Percentiles rank a stretch among this genome's conserved stretches.
Evolutionary conservation across 306 rosid species (phyloP).

Genomic region (Cucumis hystrix): DNA sequence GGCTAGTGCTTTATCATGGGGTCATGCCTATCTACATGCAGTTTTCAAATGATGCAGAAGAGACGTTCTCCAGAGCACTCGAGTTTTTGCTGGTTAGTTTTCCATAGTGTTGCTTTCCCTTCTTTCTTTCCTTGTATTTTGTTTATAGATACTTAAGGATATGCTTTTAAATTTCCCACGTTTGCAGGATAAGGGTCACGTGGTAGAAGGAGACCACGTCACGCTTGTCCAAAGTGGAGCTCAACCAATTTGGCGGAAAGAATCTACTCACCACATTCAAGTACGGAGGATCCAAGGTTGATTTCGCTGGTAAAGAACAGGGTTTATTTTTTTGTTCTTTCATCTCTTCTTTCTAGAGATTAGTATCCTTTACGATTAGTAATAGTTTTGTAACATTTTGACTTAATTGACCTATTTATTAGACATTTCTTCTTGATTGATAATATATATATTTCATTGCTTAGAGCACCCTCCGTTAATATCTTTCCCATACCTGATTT

Average conservation of each 20-base stretch:
- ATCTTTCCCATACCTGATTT: not conserved
- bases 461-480: not conserved
- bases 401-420: not conserved
- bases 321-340: not conserved
- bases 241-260: slow-evolving; percentile 85
- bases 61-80: slow-evolving; percentile 78
- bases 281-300: slow-evolving; percentile 64
- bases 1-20: slow-evolving; percentile 67
- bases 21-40: slow-evolving; percentile 75
- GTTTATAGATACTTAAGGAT: not conserved
- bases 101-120: not conserved
- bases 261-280: slow-evolving; percentile 89
- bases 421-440: not conserved
- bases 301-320: slow-evolving; percentile 8
- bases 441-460: not conserved
- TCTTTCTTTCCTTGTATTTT: not conserved
- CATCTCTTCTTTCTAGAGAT: not conserved
- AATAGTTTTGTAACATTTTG: not conserved
- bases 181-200: slow-evolving; percentile 50
- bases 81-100: slow-evolving; percentile 58
- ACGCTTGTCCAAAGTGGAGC: slow-evolving; percentile 97
- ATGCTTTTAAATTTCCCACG: not conserved
- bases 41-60: slow-evolving; percentile 77
- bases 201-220: slow-evolving; percentile 55
- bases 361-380: not conserved